Conservation (phyloP, 768 basidiomycete genomes). For the Lentinus brumalis region DNA sequence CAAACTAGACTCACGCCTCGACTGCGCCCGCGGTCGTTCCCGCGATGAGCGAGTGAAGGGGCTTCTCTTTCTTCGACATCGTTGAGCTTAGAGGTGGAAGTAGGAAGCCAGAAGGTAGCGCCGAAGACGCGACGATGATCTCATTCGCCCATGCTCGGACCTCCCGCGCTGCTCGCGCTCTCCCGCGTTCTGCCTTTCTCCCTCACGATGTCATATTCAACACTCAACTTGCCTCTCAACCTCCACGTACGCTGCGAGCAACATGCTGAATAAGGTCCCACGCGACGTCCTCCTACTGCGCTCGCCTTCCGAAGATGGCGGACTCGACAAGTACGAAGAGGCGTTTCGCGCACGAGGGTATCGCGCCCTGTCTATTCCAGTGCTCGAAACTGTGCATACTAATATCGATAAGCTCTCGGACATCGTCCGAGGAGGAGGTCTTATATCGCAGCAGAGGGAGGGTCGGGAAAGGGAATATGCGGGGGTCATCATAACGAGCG, state of each 20-base stretch:
- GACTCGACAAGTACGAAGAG: conserved; percentile 59
- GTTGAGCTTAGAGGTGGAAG: conserved; percentile 15
- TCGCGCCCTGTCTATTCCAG: conserved; percentile 60
- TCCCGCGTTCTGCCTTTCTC: not conserved
- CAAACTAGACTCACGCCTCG: conserved; percentile 52
- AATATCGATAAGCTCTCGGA: conserved; percentile 49
- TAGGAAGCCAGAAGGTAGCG: not conserved
- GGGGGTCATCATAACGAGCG: conserved; percentile 81
- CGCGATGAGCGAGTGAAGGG: conserved; percentile 83
- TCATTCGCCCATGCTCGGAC: not conserved
- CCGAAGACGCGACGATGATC: not conserved
- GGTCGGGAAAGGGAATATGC: conserved; percentile 25
- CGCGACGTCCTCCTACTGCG: conserved; percentile 46
- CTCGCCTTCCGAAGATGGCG: conserved; percentile 32
- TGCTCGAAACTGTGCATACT: conserved; percentile 65
- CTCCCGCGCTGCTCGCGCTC: no score
- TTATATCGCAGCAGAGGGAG: not conserved
- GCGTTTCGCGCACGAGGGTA: conserved; percentile 52
- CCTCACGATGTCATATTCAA: not conserved
- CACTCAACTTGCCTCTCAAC: not conserved
- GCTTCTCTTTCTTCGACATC: conserved; percentile 73
- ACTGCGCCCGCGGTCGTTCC: conserved; percentile 77
- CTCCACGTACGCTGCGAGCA: no score
- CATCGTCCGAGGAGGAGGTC: conserved; percentile 40
- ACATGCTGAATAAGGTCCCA: not conserved